These are phyloP conservation scores for Alternaria brassicae DNA, from an alignment of 2,329 filamentous ascomycete species.

Conservation along the genomic window DNA sequence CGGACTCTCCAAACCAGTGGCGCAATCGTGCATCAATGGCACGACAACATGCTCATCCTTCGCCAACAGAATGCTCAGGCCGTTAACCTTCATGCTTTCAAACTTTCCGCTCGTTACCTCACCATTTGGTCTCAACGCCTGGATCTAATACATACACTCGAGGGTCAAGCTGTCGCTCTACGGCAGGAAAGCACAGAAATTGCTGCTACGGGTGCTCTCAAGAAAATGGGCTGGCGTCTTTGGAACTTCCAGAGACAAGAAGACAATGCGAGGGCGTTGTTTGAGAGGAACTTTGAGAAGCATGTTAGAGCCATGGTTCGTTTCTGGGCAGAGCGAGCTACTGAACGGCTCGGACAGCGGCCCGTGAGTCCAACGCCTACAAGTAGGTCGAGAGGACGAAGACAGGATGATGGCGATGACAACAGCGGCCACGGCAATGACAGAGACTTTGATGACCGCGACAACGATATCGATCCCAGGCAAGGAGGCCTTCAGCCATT, in stretches of 20 bases:
- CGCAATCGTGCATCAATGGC: slow-evolving; percentile 54
- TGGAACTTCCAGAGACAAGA: slow-evolving; percentile 62
- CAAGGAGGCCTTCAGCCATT: background rate
- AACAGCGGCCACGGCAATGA: background rate
- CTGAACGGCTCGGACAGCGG: slow-evolving; percentile 34
- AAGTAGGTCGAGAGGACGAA: slow-evolving; percentile 21
- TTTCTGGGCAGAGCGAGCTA: slow-evolving; percentile 60
- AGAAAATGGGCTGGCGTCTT: slow-evolving; percentile 64
- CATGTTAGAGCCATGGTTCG: slow-evolving; percentile 63
- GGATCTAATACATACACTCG: slow-evolving; percentile 36
- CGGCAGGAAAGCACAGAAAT: slow-evolving; percentile 57
- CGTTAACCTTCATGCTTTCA: slow-evolving; percentile 29
- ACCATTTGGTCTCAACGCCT: slow-evolving; percentile 34
- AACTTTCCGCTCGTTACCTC: slow-evolving; percentile 44
- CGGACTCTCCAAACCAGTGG: slow-evolving; percentile 34
- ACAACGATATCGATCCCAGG: slow-evolving; percentile 8
- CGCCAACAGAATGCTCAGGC: slow-evolving; percentile 32
- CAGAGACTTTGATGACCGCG: background rate
- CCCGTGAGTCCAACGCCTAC: slow-evolving; percentile 35
- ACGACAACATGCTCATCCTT: slow-evolving; percentile 45
- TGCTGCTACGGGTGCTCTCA: slow-evolving; percentile 57
- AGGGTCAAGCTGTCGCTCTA: slow-evolving; percentile 56
- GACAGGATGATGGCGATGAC: background rate
- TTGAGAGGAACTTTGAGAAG: slow-evolving; percentile 61
- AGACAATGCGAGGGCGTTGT: slow-evolving; percentile 62